These are phyloP conservation scores for Debaryomyces singareniensis DNA, from an alignment of 1,139 yeast genomes.

Conservation along the genomic window DNA sequence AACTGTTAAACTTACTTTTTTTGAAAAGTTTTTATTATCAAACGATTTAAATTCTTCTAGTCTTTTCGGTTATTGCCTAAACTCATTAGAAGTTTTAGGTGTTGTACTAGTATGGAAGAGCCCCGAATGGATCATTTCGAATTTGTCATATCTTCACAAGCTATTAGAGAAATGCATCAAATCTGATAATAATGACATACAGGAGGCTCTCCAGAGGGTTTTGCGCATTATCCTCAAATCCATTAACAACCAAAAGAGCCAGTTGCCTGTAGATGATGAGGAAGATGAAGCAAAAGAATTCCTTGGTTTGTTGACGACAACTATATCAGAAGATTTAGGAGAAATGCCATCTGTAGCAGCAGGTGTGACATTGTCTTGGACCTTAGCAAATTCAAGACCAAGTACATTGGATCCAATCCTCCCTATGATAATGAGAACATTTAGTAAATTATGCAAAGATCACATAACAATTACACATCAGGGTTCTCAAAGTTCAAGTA, in stretches of 20 bases:
- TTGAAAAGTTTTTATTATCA: constrained; percentile 77
- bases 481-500: constrained; percentile 29
- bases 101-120: constrained; percentile 77
- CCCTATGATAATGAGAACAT: constrained; percentile 75
- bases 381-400: constrained; percentile 70
- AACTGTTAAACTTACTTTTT: constrained; percentile 72
- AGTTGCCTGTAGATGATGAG: constrained; percentile 40
- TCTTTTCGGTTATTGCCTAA: constrained; percentile 69
- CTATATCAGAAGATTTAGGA: constrained; percentile 78
- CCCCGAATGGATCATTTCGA: constrained; percentile 69
- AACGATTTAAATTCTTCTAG: constrained; percentile 64
- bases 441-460: constrained; percentile 84
- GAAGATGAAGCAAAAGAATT: constrained; percentile 60
- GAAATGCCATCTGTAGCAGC: constrained; percentile 83
- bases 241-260: constrained; percentile 38
- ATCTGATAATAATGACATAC: constrained; percentile 80
- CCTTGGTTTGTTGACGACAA: constrained; percentile 52
- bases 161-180: constrained; percentile 77
- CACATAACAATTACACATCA: constrained; percentile 69
- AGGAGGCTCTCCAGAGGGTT: constrained; percentile 74
- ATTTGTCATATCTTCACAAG: constrained; percentile 60
- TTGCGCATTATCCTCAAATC: constrained; percentile 61
- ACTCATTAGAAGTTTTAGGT: constrained; percentile 87
- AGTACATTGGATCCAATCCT: constrained; percentile 66
- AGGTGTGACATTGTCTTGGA: constrained; percentile 83